Conservation (phyloP, 2,329 filamentous ascomycete species). For the Aureobasidium sp. region DNA sequence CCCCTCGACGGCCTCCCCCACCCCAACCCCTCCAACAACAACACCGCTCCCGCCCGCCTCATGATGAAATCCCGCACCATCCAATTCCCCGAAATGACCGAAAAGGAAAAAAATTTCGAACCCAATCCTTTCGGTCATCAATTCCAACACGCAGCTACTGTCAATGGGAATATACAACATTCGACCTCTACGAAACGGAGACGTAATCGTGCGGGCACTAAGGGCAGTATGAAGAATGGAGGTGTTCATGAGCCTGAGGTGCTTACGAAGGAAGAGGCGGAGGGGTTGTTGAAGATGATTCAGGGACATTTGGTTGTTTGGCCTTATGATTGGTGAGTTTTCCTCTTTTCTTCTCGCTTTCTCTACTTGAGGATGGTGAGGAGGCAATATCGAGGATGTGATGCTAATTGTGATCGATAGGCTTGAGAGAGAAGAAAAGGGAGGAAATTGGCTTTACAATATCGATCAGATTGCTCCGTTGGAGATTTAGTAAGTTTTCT, state of each 20-base stretch:
- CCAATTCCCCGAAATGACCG: constrained; percentile 32
- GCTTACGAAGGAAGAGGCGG: constrained; percentile 78
- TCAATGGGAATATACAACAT: constrained; percentile 13
- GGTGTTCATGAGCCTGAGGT: constrained; percentile 73
- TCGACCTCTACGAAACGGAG: constrained; percentile 54
- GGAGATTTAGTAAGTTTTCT: constrained; percentile 86
- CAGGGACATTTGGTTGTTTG: constrained; percentile 93
- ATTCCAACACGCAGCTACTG: constrained; percentile 26
- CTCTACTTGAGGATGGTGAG: too few species aligned
- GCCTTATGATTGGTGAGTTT: constrained; percentile 85
- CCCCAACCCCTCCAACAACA: not conserved
- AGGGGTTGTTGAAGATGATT: constrained; percentile 81
- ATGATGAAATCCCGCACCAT: constrained; percentile 32
- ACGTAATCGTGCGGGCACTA: constrained; percentile 75
- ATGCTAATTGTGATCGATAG: constrained; percentile 38
- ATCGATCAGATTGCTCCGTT: constrained; percentile 96
- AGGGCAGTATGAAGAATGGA: constrained; percentile 67
- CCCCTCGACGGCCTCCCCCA: not conserved
- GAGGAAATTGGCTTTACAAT: constrained; percentile 97
- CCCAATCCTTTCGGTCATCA: too few species aligned
- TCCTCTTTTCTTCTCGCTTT: not conserved
- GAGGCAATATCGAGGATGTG: not conserved
- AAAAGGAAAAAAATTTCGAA: constrained; percentile 17
- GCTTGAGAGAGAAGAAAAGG: constrained; percentile 90
- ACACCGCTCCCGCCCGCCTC: not conserved